These are phyloP conservation scores for Gliomastix tumulicola DNA, from an alignment of 2,329 filamentous ascomycete genomes.

Conservation along the genomic window DNA sequence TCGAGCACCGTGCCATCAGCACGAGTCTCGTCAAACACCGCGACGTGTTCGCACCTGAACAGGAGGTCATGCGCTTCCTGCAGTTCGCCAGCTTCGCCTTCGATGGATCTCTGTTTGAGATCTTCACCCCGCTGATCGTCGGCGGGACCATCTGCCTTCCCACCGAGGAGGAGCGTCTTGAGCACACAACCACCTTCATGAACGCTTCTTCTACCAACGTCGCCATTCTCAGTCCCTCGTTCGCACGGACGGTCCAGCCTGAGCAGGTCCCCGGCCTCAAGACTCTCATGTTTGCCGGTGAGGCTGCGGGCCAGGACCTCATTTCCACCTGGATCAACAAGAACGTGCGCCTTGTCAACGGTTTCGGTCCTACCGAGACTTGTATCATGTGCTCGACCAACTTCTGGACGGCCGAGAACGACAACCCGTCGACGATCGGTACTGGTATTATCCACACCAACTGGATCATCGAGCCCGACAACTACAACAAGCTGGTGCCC, in stretches of 20 bases:
- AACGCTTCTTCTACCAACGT: background rate
- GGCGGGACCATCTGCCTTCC: conserved; percentile 14
- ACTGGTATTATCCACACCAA: conserved; percentile 1
- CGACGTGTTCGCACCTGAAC: too few species aligned
- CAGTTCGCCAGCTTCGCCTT: background rate
- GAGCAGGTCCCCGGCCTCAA: conserved; percentile 1
- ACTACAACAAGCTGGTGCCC: conserved; percentile 5
- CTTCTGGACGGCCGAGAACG: background rate
- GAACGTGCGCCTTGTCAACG: conserved; percentile 5
- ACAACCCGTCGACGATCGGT: conserved; percentile 1
- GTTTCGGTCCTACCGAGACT: conserved; percentile 10
- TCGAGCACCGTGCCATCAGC: conserved; percentile 8
- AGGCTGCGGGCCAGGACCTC: conserved; percentile 7
- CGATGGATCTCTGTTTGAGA: conserved; percentile 32
- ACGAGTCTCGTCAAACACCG: background rate
- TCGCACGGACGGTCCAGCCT: conserved; percentile 2
- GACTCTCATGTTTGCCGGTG: conserved; percentile 6
- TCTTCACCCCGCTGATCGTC: conserved; percentile 10
- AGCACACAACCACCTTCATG: conserved; percentile 1
- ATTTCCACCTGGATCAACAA: conserved; percentile 8
- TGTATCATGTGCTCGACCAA: conserved; percentile 3
- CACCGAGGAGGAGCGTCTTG: conserved; percentile 8
- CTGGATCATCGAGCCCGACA: conserved; percentile 8
- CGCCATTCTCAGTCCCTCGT: conserved; percentile 1
- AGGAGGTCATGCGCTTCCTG: background rate